phyloP scores from a whole-genome alignment of 805 yeast species.

The Teunomyces panamensis region DNA sequence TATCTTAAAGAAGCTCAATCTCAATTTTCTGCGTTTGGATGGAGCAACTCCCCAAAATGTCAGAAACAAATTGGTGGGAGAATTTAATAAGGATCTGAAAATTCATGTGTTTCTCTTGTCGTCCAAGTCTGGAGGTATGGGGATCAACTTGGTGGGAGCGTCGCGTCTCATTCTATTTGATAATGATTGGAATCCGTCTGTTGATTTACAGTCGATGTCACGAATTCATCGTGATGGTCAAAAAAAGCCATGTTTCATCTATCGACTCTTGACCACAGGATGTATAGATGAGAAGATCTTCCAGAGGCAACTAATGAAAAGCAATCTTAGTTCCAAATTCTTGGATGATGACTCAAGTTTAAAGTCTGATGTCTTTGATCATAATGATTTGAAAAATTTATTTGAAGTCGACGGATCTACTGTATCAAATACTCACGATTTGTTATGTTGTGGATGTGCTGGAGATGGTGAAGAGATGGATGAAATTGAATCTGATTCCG shows the following conservation, averaged over 20 bases:
- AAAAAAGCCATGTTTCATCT: conserved; percentile 68
- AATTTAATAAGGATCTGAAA: conserved; percentile 54
- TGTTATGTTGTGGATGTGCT: conserved; percentile 60
- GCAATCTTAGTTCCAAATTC: conserved; percentile 72
- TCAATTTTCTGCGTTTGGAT: conserved; percentile 66
- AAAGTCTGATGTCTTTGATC: conserved; percentile 65
- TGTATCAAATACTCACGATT: conserved; percentile 71
- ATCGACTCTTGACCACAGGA: conserved; percentile 83
- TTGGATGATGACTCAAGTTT: conserved; percentile 39
- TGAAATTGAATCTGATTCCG: conserved; percentile 7
- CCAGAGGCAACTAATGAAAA: conserved; percentile 86
- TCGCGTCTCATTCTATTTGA: conserved; percentile 82
- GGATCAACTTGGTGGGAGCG: conserved; percentile 87
- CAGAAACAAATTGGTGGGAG: conserved; percentile 62
- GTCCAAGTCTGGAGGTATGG: conserved; percentile 92
- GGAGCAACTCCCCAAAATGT: conserved; percentile 73
- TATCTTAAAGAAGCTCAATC: conserved; percentile 45
- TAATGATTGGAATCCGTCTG: conserved; percentile 96
- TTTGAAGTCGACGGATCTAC: conserved; percentile 57
- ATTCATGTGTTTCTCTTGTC: conserved; percentile 71
- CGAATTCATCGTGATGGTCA: conserved; percentile 95
- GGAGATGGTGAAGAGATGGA: conserved; percentile 45
- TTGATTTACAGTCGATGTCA: conserved; percentile 93
- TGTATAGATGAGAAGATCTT: conserved; percentile 91
- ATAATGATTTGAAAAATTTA: conserved; percentile 67